A percentile compares a stretch with the other conserved stretches of the same genome.
Evolutionary conservation across 2,329 filamentous ascomycete genomes (phyloP).

Genomic region (Beauveria sp.): DNA sequence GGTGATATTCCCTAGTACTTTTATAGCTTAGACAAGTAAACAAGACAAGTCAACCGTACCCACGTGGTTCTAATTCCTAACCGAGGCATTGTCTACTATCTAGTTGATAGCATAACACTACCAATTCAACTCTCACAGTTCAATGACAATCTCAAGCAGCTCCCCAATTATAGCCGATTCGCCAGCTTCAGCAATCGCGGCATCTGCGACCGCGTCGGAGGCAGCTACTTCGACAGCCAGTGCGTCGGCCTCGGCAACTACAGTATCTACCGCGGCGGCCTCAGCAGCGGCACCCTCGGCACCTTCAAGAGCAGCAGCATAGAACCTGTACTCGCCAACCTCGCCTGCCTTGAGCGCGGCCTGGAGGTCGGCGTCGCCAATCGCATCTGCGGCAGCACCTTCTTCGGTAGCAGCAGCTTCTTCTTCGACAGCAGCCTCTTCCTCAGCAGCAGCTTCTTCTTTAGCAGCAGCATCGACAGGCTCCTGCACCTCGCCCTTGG

Average conservation of each 20-base stretch:
- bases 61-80: not conserved
- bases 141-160: not conserved
- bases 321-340: not conserved
- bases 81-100: not conserved
- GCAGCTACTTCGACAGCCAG: not conserved
- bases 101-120: not conserved
- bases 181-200: not conserved
- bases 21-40: not conserved
- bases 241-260: not conserved
- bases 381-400: not conserved
- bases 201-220: not conserved
- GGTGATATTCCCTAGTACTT: not conserved
- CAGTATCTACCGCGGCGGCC: not conserved
- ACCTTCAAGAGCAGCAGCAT: not conserved
- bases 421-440: not conserved
- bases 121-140: not conserved
- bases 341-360: not conserved
- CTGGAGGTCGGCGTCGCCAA: not conserved
- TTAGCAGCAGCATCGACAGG: not conserved
- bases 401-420: not conserved
- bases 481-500: not conserved
- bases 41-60: not conserved
- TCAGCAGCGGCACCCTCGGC: not conserved
- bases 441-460: not conserved
- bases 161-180: not conserved